phyloP scores from a whole-genome alignment of 1,139 yeast species.

The Sugiyamaella japonica region DNA sequence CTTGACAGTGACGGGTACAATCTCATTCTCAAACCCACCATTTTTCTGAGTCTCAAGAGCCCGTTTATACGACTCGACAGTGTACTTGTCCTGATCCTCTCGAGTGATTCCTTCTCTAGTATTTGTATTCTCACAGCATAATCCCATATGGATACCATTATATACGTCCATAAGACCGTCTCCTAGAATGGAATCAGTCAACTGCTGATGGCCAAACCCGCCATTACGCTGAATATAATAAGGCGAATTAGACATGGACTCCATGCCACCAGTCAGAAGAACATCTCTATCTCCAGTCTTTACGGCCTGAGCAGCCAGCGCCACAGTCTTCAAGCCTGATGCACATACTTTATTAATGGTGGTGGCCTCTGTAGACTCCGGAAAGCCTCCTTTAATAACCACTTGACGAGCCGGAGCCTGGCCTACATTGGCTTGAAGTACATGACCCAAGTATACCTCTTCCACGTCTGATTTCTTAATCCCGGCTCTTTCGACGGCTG shows the following conservation, averaged over 20 bases:
- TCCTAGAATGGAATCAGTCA: constrained; percentile 55
- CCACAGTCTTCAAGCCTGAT: constrained; percentile 58
- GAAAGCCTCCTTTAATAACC: constrained; percentile 58
- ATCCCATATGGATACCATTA: constrained; percentile 58
- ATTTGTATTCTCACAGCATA: constrained; percentile 64
- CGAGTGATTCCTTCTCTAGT: constrained; percentile 52
- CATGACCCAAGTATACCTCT: constrained; percentile 59
- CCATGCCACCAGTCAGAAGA: constrained; percentile 63
- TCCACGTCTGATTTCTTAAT: constrained; percentile 53
- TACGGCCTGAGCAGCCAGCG: constrained; percentile 57
- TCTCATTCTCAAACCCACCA: constrained; percentile 54
- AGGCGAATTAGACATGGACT: constrained; percentile 62
- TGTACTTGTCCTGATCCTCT: constrained; percentile 58
- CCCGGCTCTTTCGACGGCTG: constrained; percentile 56
- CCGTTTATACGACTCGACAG: constrained; percentile 53
- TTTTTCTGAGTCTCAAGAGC: constrained; percentile 49
- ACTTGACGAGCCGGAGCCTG: constrained; percentile 69
- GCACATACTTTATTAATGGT: constrained; percentile 65
- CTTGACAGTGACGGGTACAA: constrained; percentile 56
- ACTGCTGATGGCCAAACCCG: constrained; percentile 51
- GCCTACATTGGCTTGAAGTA: constrained; percentile 58
- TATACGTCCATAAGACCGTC: constrained; percentile 62
- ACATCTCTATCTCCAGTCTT: constrained; percentile 55
- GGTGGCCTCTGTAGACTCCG: constrained; percentile 54
- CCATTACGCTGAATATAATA: constrained; percentile 46